A percentile compares a stretch with the other conserved stretches of the same genome.
These are phyloP conservation scores for Myriosclerotinia curreyana DNA, from an alignment of 2,329 filamentous ascomycete genomes.

Conservation along the genomic window DNA sequence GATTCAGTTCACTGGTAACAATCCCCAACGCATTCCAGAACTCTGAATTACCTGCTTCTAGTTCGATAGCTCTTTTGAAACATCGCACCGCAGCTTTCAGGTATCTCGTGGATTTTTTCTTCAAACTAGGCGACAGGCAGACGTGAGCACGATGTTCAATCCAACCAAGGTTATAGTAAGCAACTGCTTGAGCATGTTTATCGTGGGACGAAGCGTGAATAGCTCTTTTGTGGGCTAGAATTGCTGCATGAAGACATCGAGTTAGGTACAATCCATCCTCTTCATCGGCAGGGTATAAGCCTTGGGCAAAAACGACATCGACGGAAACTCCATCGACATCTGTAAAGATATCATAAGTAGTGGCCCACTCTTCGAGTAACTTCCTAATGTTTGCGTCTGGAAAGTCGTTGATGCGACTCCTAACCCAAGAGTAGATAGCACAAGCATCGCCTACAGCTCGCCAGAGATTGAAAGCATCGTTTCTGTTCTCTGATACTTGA, in stretches of 20 bases:
- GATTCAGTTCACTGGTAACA: conserved; percentile 80
- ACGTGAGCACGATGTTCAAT: conserved; percentile 79
- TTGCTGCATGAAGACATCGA: conserved; percentile 64
- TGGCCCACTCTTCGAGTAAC: conserved; percentile 56
- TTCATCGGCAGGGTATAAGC: conserved; percentile 38
- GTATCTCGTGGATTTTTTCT: conserved; percentile 62
- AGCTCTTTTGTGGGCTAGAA: conserved; percentile 84
- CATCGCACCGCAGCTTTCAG: conserved; percentile 79
- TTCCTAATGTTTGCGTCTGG: conserved; percentile 56
- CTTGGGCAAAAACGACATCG: conserved; percentile 40
- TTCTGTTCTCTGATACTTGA: conserved; percentile 56
- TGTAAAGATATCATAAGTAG: conserved; percentile 58
- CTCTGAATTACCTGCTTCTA: conserved; percentile 89
- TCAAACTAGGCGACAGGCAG: conserved; percentile 53
- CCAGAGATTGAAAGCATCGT: conserved; percentile 89
- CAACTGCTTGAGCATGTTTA: conserved; percentile 85
- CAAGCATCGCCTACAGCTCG: conserved; percentile 88
- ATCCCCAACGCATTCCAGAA: conserved; percentile 98
- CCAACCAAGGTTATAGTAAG: conserved; percentile 96
- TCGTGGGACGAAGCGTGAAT: conserved; percentile 71
- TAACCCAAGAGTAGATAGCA: conserved; percentile 76
- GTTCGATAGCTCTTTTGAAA: conserved; percentile 93
- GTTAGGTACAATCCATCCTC: conserved; percentile 47
- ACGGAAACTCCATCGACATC: conserved; percentile 65
- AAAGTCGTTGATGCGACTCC: conserved; percentile 61